Percentiles rank a stretch among this genome's conserved stretches.
Evolutionary conservation across 805 yeast genomes (phyloP).

Genomic region (Ogataea trehalophila): DNA sequence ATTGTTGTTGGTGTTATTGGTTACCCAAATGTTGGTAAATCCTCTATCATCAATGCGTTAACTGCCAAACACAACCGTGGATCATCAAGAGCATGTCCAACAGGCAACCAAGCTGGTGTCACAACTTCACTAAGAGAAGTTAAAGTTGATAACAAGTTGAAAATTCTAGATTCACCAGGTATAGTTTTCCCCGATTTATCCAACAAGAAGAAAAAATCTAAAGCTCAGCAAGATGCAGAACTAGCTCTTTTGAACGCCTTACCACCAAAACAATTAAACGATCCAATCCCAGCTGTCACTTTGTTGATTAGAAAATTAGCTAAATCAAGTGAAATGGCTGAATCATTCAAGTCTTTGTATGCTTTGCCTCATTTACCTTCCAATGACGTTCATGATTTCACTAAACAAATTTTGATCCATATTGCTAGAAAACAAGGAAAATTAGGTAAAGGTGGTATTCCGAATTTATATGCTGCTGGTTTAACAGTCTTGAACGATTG

Average conservation of each 20-base stretch:
- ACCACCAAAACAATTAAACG: conserved; percentile 79
- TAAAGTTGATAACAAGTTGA: conserved; percentile 84
- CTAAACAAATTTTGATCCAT: conserved; percentile 84
- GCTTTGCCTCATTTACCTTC: conserved; percentile 77
- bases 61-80: conserved; percentile 76
- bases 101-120: conserved; percentile 96
- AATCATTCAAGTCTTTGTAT: conserved; percentile 67
- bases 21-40: conserved; percentile 95
- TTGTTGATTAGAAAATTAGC: conserved; percentile 71
- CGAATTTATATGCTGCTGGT: conserved; percentile 85
- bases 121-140: conserved; percentile 90
- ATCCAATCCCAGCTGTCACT: conserved; percentile 79
- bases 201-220: conserved; percentile 35
- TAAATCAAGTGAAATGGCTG: conserved; percentile 71
- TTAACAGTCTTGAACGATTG: conserved; percentile 81
- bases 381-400: conserved; percentile 65
- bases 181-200: conserved; percentile 74
- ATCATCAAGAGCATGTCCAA: conserved; percentile 78
- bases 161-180: conserved; percentile 93
- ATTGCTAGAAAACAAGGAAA: conserved; percentile 92
- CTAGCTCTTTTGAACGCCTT: conserved; percentile 82
- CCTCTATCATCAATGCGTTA: conserved; percentile 87
- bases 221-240: conserved; percentile 76
- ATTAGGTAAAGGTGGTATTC: conserved; percentile 88
- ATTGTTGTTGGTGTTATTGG: conserved; percentile 95